Conservation (phyloP, 208 protist genomes). For the Acanthamoeba healyi region DNA sequence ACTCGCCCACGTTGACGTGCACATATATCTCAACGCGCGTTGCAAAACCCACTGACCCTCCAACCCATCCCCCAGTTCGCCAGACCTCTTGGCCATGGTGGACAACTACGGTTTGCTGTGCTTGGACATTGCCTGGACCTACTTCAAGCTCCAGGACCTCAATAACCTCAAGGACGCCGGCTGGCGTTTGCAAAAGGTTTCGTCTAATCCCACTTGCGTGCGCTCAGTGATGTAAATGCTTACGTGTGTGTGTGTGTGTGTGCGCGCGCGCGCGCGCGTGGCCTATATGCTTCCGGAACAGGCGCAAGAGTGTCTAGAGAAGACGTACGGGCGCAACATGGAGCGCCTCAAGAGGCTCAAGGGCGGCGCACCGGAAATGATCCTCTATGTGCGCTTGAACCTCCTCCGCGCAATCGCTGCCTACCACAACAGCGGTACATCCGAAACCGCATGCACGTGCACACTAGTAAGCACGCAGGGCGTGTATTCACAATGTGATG, state of each 20-base stretch:
- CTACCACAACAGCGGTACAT: conserved; percentile 26
- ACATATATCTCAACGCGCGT: not conserved
- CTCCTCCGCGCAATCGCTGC: conserved; percentile 12
- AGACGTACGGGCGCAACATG: conserved; percentile 57
- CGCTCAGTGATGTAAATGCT: not conserved
- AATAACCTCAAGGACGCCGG: conserved; percentile 40
- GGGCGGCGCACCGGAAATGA: conserved; percentile 58
- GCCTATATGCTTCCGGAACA: not conserved
- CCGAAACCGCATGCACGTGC: not conserved
- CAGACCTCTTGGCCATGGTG: conserved; percentile 1
- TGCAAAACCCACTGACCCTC: not conserved
- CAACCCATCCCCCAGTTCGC: not conserved
- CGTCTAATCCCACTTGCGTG: not conserved
- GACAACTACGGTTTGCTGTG: conserved; percentile 65
- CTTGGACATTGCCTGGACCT: conserved; percentile 66
- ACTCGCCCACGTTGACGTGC: not conserved
- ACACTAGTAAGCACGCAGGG: too few species aligned
- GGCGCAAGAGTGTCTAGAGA: conserved; percentile 25
- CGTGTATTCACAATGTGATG: not conserved
- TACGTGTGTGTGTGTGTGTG: too few species aligned
- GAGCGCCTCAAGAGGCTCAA: conserved; percentile 38
- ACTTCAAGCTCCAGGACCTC: conserved; percentile 45
- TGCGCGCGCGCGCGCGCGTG: too few species aligned
- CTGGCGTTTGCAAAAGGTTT: conserved; percentile 52
- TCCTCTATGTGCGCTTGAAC: conserved; percentile 64